These are phyloP conservation scores for Moesziomyces aphidis DNA, from an alignment of 1,284 basidiomycete species.

Conservation along the genomic window DNA sequence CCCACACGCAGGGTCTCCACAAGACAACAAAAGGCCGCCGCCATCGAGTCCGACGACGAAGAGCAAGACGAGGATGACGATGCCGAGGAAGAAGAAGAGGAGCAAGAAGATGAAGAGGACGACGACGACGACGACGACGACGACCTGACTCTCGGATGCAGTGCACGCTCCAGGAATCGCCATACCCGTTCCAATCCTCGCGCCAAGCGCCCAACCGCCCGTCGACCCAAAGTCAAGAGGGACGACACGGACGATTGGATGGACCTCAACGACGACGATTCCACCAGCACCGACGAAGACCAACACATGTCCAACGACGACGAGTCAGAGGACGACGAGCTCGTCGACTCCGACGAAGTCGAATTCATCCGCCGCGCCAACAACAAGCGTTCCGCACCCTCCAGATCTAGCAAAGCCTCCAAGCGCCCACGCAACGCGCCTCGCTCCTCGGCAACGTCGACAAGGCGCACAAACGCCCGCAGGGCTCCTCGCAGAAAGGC, in stretches of 20 bases:
- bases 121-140: not conserved
- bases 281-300: not conserved
- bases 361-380: conserved; percentile 11
- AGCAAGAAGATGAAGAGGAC: conserved; percentile 11
- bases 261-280: not conserved
- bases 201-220: too few relatives aligned
- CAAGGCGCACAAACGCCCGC: conserved; percentile 1
- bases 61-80: conserved; percentile 11
- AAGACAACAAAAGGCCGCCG: not conserved
- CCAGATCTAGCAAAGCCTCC: not conserved
- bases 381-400: conserved; percentile 10
- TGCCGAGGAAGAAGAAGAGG: conserved; percentile 2
- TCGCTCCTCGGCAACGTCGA: not conserved
- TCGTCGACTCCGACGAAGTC: conserved; percentile 12
- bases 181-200: too few relatives aligned
- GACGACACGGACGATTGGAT: conserved; percentile 9
- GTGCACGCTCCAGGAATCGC: too few relatives aligned
- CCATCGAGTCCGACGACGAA: not conserved
- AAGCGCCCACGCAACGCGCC: conserved; percentile 23
- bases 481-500: conserved; percentile 8
- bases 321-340: conserved; percentile 30
- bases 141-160: too few relatives aligned
- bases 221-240: too few relatives aligned
- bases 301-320: conserved; percentile 6
- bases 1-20: conserved; percentile 5